Conservation (phyloP, 306 rosid species). For the Gastrolobium villosum region DNA sequence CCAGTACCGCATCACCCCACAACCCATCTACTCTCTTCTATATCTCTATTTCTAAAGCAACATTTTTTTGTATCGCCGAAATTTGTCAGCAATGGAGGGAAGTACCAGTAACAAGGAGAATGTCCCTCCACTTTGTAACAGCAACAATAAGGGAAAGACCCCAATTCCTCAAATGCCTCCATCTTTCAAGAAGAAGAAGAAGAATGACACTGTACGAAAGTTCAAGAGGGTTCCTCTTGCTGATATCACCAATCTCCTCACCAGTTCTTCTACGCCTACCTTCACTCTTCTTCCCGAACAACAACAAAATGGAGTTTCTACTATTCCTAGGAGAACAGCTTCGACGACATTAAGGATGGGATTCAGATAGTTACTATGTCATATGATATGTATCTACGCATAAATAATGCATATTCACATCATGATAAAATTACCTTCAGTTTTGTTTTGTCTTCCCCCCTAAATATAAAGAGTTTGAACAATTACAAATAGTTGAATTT, state of each 20-base stretch:
- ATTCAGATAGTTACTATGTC: constrained; percentile 48
- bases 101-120: constrained; percentile 49
- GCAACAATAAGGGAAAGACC: constrained; percentile 5
- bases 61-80: not conserved
- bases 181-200: constrained; percentile 37
- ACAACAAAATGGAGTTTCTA: not conserved
- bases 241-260: constrained; percentile 47
- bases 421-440: not conserved
- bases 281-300: not conserved
- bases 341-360: constrained; percentile 50
- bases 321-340: not conserved
- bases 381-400: not conserved
- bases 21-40: not conserved
- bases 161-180: not conserved
- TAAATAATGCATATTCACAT: not conserved
- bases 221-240: constrained; percentile 46
- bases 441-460: not conserved
- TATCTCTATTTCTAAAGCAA: not conserved
- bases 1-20: no score
- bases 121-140: constrained; percentile 7
- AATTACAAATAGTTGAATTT: not conserved
- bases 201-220: not conserved
- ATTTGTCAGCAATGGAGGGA: constrained; percentile 16
- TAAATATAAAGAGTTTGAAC: not conserved
- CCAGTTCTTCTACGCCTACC: constrained; percentile 2